Evolutionary conservation across 164 flowering plant species (phyloP).

Genomic region (Umbellularia californica): DNA sequence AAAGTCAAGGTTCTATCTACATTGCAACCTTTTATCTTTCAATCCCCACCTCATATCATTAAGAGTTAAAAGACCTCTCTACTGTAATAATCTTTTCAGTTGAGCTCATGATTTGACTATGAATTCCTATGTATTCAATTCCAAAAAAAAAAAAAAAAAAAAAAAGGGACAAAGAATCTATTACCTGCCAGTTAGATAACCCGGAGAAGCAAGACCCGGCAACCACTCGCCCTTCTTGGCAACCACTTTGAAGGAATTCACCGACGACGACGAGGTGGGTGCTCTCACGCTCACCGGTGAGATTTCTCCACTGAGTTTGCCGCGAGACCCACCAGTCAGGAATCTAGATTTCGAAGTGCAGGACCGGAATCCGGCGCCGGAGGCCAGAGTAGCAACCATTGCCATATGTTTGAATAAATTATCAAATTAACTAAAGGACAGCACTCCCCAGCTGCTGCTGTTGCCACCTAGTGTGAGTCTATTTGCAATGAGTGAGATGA

Average conservation of each 20-base stretch:
- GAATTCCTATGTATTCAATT: too few relatives aligned
- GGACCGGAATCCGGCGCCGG: slow-evolving; percentile 59
- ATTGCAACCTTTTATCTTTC: too few relatives aligned
- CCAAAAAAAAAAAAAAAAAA: too few relatives aligned
- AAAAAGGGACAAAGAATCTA: too few relatives aligned
- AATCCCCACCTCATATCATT: too few relatives aligned
- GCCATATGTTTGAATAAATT: slow-evolving; percentile 21
- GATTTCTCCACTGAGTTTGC: slow-evolving; percentile 34
- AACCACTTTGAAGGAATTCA: slow-evolving; percentile 39
- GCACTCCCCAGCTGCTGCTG: neutral
- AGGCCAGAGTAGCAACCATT: slow-evolving; percentile 59
- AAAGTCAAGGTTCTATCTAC: too few relatives aligned
- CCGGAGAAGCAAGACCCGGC: slow-evolving; percentile 64
- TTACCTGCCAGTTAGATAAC: slow-evolving; percentile 63
- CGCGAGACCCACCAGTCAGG: slow-evolving; percentile 45
- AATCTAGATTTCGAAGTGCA: slow-evolving; percentile 44
- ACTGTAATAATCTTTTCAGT: too few relatives aligned
- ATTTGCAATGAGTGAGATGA: slow-evolving; percentile 8
- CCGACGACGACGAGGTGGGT: slow-evolving; percentile 18
- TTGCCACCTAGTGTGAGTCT: neutral
- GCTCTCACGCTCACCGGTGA: slow-evolving; percentile 20
- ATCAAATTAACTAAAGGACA: too few relatives aligned
- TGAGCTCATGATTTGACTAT: too few relatives aligned
- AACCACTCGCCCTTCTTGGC: slow-evolving; percentile 79
- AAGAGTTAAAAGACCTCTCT: too few relatives aligned